phyloP scores from a whole-genome alignment of 306 rosid species.

The Lathyrus tuberosus region DNA sequence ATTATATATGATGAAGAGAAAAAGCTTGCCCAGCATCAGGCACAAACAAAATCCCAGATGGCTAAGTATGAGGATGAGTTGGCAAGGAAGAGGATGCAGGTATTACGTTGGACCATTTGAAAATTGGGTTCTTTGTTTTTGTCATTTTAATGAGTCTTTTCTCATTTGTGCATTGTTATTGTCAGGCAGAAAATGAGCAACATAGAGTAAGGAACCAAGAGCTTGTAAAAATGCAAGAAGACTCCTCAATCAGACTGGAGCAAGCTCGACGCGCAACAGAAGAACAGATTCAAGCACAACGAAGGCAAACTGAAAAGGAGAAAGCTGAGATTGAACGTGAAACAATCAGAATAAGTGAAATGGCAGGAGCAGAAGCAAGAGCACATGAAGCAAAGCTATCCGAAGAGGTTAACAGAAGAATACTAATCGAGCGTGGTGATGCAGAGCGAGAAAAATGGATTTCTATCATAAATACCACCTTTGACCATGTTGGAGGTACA shows the following conservation, averaged over 20 bases:
- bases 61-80: constrained; percentile 91
- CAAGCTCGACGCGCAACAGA: constrained; percentile 90
- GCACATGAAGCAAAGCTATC: constrained; percentile 89
- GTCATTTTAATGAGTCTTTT: not conserved
- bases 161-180: constrained; percentile 24
- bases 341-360: constrained; percentile 76
- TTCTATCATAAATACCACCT: constrained; percentile 93
- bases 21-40: constrained; percentile 90
- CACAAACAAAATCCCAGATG: constrained; percentile 92
- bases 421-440: constrained; percentile 77
- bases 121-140: not conserved
- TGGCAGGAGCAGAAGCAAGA: constrained; percentile 94
- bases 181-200: constrained; percentile 83
- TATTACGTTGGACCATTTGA: constrained; percentile 35
- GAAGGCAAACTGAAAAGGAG: constrained; percentile 87
- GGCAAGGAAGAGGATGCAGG: constrained; percentile 98
- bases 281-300: constrained; percentile 90
- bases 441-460: constrained; percentile 97
- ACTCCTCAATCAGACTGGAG: constrained; percentile 85
- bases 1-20: constrained; percentile 89
- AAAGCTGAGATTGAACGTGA: constrained; percentile 90
- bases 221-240: constrained; percentile 91
- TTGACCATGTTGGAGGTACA: constrained; percentile 96
- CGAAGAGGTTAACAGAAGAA: constrained; percentile 87
- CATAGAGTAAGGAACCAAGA: constrained; percentile 90